Evolutionary conservation across 192 early-diverging fungal species (phyloP).

Genomic region (Coemansia sp.): DNA sequence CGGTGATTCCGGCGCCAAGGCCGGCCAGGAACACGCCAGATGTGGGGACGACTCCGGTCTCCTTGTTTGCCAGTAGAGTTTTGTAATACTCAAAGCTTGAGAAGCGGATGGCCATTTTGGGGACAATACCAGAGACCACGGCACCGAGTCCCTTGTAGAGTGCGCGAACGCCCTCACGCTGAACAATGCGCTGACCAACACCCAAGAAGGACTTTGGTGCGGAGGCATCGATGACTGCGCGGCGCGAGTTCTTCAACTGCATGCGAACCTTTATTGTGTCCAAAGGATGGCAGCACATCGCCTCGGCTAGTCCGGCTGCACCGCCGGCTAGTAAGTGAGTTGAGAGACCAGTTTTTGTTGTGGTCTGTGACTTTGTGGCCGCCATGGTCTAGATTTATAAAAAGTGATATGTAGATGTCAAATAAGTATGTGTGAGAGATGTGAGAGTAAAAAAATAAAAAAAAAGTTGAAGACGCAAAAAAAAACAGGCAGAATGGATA

Average conservation of each 20-base stretch:
- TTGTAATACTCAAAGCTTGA: conserved; percentile 96
- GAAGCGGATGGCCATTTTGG: conserved; percentile 99
- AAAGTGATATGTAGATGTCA: background rate
- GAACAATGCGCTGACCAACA: conserved; percentile 83
- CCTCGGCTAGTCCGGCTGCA: conserved; percentile 88
- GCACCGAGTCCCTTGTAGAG: conserved; percentile 98
- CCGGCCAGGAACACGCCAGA: conserved; percentile 80
- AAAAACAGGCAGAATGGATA: background rate
- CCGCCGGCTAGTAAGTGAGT: conserved; percentile 89
- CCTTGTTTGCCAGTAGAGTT: conserved; percentile 67
- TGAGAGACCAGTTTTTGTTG: conserved; percentile 63
- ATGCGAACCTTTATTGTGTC: conserved; percentile 99
- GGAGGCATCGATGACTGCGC: conserved; percentile 8
- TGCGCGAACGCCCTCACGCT: conserved; percentile 83
- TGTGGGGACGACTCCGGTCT: conserved; percentile 68
- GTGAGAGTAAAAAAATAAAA: background rate
- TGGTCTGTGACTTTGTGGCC: conserved; percentile 13
- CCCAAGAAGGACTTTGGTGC: conserved; percentile 69
- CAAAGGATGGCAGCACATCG: conserved; percentile 88
- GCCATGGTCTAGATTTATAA: background rate
- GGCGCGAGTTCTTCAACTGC: conserved; percentile 78
- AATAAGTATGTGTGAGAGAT: background rate
- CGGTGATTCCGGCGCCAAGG: conserved; percentile 89
- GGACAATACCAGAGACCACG: conserved; percentile 94
- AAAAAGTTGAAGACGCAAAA: background rate